These are phyloP conservation scores for Ilyonectria robusta DNA, from an alignment of 2,329 filamentous ascomycete genomes.

Conservation along the genomic window DNA sequence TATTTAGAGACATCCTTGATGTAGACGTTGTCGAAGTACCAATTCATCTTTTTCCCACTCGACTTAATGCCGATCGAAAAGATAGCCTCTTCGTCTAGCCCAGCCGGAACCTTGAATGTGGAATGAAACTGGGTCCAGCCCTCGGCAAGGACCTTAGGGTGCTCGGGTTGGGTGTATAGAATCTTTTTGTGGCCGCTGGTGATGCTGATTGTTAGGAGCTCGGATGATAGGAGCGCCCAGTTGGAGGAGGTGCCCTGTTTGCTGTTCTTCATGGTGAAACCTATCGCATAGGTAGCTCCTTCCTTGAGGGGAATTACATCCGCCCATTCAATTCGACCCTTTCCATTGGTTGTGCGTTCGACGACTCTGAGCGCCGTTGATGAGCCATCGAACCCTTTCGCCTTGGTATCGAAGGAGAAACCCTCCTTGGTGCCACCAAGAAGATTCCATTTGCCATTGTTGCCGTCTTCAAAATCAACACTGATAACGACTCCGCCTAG, in stretches of 20 bases:
- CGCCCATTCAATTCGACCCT: neutral
- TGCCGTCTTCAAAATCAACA: neutral
- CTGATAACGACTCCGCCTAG: neutral
- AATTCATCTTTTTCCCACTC: neutral
- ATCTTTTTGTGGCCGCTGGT: neutral
- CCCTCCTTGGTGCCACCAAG: neutral
- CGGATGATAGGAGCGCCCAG: neutral
- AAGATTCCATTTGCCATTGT: neutral
- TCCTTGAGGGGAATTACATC: neutral
- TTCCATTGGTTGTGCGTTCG: neutral
- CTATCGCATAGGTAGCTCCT: neutral
- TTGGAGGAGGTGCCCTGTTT: neutral
- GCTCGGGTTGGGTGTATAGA: neutral
- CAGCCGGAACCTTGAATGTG: neutral
- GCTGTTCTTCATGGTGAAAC: neutral
- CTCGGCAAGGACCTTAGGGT: neutral
- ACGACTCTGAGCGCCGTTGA: neutral
- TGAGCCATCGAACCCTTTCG: neutral
- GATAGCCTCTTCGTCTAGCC: neutral
- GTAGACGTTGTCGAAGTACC: conserved; percentile 3
- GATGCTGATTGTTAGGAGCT: neutral
- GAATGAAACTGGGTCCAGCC: neutral
- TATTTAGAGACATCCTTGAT: neutral
- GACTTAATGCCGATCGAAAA: neutral
- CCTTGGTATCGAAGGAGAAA: neutral